Evolutionary conservation across 257 asterid species (phyloP).

Genomic region (Nicotiana paniculata): DNA sequence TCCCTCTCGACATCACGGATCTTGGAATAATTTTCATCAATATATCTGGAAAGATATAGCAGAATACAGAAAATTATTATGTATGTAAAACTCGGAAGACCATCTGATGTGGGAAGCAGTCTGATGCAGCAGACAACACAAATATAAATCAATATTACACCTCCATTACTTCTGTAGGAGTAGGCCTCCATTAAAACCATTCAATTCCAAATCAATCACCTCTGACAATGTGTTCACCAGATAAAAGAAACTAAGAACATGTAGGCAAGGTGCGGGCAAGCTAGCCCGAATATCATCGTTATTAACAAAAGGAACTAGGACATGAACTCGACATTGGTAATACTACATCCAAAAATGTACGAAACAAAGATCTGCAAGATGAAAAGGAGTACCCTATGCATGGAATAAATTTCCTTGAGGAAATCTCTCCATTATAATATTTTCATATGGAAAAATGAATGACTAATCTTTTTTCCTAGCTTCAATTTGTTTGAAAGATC

Average conservation of each 20-base stretch:
- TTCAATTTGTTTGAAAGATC: neutral
- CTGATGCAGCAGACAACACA: neutral
- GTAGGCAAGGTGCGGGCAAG: neutral
- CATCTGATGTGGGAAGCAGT: neutral
- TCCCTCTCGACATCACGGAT: conserved; percentile 98
- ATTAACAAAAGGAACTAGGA: neutral
- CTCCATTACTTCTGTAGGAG: neutral
- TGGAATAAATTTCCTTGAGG: neutral
- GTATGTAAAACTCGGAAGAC: neutral
- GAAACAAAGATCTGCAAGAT: neutral
- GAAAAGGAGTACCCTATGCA: neutral
- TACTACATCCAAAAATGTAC: neutral
- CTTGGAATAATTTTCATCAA: conserved; percentile 84
- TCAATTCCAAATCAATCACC: neutral
- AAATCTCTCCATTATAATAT: neutral
- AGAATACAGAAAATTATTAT: neutral
- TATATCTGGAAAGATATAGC: conserved; percentile 52
- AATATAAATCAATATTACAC: neutral
- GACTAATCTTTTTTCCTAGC: neutral
- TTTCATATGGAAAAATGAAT: neutral
- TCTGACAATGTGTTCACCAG: neutral
- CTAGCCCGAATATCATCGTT: neutral
- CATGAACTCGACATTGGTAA: neutral
- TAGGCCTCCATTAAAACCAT: neutral
- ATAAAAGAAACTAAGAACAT: neutral